phyloP scores from a whole-genome alignment of 345 rosid genomes.

The Chamaenerion angustifolium region DNA sequence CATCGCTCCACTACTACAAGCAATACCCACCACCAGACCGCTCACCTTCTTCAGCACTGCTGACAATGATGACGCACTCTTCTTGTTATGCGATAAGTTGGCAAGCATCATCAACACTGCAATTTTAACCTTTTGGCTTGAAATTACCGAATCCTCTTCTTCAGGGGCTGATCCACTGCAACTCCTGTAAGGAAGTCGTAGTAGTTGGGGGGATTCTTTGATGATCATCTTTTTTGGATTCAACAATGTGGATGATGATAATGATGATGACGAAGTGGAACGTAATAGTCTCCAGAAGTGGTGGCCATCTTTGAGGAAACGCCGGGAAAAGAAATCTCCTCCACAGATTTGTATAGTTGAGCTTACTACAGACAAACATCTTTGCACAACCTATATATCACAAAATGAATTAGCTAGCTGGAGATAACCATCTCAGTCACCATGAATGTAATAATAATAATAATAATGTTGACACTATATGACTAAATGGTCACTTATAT shows the following conservation, averaged over 20 bases:
- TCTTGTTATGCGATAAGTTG: slow-evolving; percentile 39
- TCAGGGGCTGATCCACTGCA: slow-evolving; percentile 20
- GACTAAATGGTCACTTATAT: no score
- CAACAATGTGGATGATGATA: slow-evolving; percentile 22
- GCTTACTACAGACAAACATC: slow-evolving; percentile 46
- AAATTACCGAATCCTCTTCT: slow-evolving; percentile 49
- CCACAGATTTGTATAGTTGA: slow-evolving; percentile 52
- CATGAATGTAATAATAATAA: background rate
- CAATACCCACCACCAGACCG: slow-evolving; percentile 76
- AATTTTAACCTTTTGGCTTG: slow-evolving; percentile 67
- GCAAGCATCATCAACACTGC: slow-evolving; percentile 74
- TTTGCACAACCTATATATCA: slow-evolving; percentile 51
- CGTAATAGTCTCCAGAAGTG: slow-evolving; percentile 79
- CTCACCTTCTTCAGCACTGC: slow-evolving; percentile 69
- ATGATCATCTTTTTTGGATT: slow-evolving; percentile 20
- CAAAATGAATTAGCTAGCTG: background rate
- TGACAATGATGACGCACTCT: slow-evolving; percentile 58
- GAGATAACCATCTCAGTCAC: background rate
- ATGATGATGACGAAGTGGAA: slow-evolving; percentile 51
- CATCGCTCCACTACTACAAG: slow-evolving; percentile 44
- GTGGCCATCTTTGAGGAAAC: slow-evolving; percentile 57
- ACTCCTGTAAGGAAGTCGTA: slow-evolving; percentile 72
- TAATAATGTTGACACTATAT: no score
- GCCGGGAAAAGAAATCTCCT: slow-evolving; percentile 91
- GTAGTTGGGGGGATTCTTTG: slow-evolving; percentile 13